These are phyloP conservation scores for Pezicula carpinea DNA, from an alignment of 2,329 filamentous ascomycete species.

Conservation along the genomic window DNA sequence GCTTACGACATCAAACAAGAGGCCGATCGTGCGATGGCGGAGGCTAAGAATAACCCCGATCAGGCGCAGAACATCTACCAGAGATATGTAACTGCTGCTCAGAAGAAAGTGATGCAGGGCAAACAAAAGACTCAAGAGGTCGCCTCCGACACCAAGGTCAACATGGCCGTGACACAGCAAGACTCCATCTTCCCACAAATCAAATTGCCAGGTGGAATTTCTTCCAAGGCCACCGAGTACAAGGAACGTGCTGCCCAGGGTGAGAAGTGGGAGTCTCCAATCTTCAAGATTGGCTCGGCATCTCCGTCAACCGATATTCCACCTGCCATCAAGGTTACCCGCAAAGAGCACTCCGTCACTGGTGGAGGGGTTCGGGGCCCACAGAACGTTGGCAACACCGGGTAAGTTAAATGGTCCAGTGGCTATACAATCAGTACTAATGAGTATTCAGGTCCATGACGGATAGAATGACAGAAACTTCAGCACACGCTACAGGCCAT, in stretches of 20 bases:
- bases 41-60: slow-evolving; percentile 64
- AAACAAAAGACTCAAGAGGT: slow-evolving; percentile 71
- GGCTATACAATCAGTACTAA: not conserved
- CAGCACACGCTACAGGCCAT: slow-evolving; percentile 7
- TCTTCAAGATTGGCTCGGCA: slow-evolving; percentile 83
- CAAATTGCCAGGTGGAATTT: slow-evolving; percentile 80
- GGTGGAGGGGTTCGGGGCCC: slow-evolving; percentile 20
- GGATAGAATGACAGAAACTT: slow-evolving; percentile 9
- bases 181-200: slow-evolving; percentile 92
- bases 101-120: slow-evolving; percentile 68
- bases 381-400: slow-evolving; percentile 20
- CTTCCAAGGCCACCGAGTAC: slow-evolving; percentile 91
- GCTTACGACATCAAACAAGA: slow-evolving; percentile 78
- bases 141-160: slow-evolving; percentile 69
- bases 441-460: slow-evolving; percentile 5
- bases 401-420: slow-evolving; percentile 2
- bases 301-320: slow-evolving; percentile 70
- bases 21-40: slow-evolving; percentile 65
- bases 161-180: slow-evolving; percentile 78
- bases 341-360: slow-evolving; percentile 40
- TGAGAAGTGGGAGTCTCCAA: slow-evolving; percentile 88
- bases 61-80: slow-evolving; percentile 79
- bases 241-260: slow-evolving; percentile 82
- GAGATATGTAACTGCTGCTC: slow-evolving; percentile 72
- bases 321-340: slow-evolving; percentile 42